Conservation (phyloP, 441 rosid genomes). For the Corymbia calophylla region DNA sequence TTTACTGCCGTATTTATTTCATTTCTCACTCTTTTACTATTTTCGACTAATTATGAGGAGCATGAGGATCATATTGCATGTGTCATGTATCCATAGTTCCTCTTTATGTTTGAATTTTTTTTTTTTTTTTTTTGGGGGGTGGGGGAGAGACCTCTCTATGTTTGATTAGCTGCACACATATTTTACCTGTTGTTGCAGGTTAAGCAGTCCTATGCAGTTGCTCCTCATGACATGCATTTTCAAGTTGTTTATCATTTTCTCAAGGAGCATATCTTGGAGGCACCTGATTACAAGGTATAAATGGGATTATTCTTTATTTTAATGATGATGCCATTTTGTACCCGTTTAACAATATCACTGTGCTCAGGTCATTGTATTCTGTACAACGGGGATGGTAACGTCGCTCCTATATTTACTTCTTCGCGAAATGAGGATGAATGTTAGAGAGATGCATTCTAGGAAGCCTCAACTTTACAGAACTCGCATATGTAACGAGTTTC, state of each 20-base stretch:
- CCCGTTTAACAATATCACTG: constrained; percentile 1
- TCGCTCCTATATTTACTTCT: constrained; percentile 66
- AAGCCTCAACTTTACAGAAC: constrained; percentile 77
- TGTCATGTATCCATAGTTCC: not conserved
- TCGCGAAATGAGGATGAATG: constrained; percentile 83
- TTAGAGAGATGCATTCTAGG: constrained; percentile 86
- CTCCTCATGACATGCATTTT: constrained; percentile 75
- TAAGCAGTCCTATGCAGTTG: constrained; percentile 62
- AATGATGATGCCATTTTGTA: not conserved
- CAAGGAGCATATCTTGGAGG: constrained; percentile 52
- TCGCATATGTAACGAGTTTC: constrained; percentile 79
- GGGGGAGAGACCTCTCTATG: no score
- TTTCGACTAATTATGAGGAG: not conserved
- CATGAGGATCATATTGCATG: not conserved
- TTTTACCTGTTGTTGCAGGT: constrained; percentile 36
- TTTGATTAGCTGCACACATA: not conserved
- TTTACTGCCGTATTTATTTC: not conserved
- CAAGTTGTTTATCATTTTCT: constrained; percentile 59
- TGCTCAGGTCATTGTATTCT: constrained; percentile 79
- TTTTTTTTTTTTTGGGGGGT: no score
- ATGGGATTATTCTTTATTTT: not conserved
- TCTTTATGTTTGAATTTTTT: not conserved
- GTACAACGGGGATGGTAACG: constrained; percentile 90
- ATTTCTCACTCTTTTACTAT: not conserved
- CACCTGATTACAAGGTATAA: constrained; percentile 73